Base-by-base conservation (phyloP, 2,329 filamentous ascomycete species). In the Triangularia verruculosa region DNA sequence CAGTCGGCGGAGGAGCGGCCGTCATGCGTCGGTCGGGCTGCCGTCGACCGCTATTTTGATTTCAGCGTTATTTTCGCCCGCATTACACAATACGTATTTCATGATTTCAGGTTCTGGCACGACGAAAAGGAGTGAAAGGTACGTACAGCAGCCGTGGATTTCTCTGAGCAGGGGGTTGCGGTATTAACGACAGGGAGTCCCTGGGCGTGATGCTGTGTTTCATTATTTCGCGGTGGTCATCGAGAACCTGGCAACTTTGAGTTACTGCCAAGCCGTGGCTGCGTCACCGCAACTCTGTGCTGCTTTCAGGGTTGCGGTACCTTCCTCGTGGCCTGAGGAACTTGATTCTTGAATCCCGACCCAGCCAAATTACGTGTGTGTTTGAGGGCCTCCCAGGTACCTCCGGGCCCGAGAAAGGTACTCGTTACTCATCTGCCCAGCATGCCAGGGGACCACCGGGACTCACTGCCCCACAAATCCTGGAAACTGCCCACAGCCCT, bases 251-350 rank as follows among this genome's bases (percentile, higher is more conserved):
- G 65, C 60, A 65, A 68, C 55, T 56, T 61, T 65, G 63, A 61
- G 61, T 61, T 62, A 58, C 57, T 61, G 69, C 69, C 69, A 70
- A 71, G 70, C 34, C 9, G 20, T 64, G 63, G 63, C 70, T 71
- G 69, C 70, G 70, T 71, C 69, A 71, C 70, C 70, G 70, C 70
- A 71, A 70, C 61, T 71, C 69, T 54, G 9, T 51, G 61, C 15
- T 61, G 56, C 58, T 39, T 30, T 27, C 17, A 27, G 12, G 47
- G 60, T 65, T 53, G 12, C 53, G 30, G 60, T 68, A 70, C 70
- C 39, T 67, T 28, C 28, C 34, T 55, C 60, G 17, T 52, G 56
- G 17, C 7, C 39, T 32, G 56, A 53, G 39, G 12, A 57, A 70
- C 68, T 53, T 67, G 34, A 17, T 6, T 59, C 63, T 65, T 63